Conservation (phyloP, 2,329 filamentous ascomycete genomes). For the Curvularia sp. region DNA sequence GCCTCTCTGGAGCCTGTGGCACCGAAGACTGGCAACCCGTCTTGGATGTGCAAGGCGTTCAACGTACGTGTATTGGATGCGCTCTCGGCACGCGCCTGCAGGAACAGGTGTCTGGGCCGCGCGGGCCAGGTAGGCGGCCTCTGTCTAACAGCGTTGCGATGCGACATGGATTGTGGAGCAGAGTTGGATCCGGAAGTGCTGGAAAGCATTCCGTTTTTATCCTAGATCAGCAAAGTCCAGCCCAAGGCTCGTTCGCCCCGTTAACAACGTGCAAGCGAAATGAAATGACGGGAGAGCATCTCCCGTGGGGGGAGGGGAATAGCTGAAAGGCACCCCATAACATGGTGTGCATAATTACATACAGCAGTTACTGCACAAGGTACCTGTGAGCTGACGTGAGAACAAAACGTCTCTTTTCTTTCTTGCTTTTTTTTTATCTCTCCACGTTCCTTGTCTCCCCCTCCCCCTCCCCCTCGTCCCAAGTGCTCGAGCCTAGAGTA, state of each 20-base stretch:
- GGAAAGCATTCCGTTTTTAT: slow-evolving; percentile 7
- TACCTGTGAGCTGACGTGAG: not conserved
- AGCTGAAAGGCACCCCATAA: not conserved
- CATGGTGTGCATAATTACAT: not conserved
- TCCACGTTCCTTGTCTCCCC: not conserved
- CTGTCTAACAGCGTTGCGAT: not conserved
- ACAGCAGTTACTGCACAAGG: not conserved
- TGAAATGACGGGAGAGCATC: slow-evolving; percentile 6
- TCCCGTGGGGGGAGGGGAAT: not conserved
- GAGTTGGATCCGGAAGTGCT: not conserved
- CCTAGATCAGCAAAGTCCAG: slow-evolving; percentile 11
- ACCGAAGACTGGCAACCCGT: not conserved
- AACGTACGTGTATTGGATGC: slow-evolving; percentile 4
- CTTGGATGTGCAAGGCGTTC: slow-evolving; percentile 2
- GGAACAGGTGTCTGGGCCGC: slow-evolving; percentile 16
- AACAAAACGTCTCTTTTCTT: not conserved
- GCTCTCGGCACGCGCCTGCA: slow-evolving; percentile 12
- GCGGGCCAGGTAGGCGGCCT: slow-evolving; percentile 3
- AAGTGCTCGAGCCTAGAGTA: not conserved
- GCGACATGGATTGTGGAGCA: not conserved
- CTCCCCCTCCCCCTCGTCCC: no score
- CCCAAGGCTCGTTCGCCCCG: not conserved
- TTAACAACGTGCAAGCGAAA: slow-evolving; percentile 12
- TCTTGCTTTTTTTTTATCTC: no score
- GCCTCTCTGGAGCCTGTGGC: not conserved